Conservation (phyloP, 176 grass and related monocot species). For the Chloris gayana region DNA sequence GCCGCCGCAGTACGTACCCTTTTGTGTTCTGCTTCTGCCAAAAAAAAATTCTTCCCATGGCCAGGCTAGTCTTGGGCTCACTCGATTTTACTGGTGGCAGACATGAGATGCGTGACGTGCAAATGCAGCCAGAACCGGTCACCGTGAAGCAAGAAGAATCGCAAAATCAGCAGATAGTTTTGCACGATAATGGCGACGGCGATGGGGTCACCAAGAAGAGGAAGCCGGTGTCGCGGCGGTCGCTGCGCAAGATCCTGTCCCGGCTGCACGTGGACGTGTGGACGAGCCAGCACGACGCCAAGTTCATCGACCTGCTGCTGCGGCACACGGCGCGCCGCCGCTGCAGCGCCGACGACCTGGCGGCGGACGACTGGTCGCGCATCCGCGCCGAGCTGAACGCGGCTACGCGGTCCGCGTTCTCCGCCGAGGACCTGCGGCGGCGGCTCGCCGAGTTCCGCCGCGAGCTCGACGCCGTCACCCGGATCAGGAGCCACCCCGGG, state of each 20-base stretch:
- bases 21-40: background rate
- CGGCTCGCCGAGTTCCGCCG: slow-evolving; percentile 36
- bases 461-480: slow-evolving; percentile 34
- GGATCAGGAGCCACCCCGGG: slow-evolving; percentile 31
- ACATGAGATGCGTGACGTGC: slow-evolving; percentile 16
- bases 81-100: background rate
- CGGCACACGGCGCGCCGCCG: background rate
- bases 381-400: slow-evolving; percentile 42
- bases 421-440: slow-evolving; percentile 42
- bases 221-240: slow-evolving; percentile 38
- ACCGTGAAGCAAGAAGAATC: background rate
- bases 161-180: background rate
- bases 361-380: slow-evolving; percentile 31
- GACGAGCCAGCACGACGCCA: slow-evolving; percentile 41
- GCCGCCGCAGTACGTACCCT: slow-evolving; percentile 5
- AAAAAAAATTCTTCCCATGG: no score
- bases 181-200: no score
- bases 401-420: slow-evolving; percentile 32
- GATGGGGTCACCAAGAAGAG: slow-evolving; percentile 22
- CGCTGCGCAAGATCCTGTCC: slow-evolving; percentile 49
- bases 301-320: slow-evolving; percentile 44
- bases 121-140: background rate
- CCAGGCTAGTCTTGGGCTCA: background rate
- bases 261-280: slow-evolving; percentile 43
- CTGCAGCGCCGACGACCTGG: slow-evolving; percentile 12